Evolutionary conservation across 306 rosid genomes (phyloP), one percentile per base, ranked within the genome.

Genomic region (Trichosanthes truncata): DNA sequence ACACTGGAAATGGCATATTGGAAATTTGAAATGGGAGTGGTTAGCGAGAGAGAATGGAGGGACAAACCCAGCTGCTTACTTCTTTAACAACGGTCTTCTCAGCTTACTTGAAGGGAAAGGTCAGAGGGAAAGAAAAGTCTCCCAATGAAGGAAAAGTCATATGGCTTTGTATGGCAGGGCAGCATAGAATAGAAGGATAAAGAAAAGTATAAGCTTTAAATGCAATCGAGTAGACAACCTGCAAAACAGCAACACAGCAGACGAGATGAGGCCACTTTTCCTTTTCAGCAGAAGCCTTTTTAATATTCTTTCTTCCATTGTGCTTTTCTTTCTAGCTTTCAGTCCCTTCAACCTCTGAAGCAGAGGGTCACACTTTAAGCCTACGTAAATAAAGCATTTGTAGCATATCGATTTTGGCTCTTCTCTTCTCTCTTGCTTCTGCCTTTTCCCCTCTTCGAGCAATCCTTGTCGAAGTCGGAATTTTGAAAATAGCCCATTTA

Each of bases 251-350:
- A 45, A 46, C 77, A 72, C 77, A 72, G 35, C 77, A 72, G 59
- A 72, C 77, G 57, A 71, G 56, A 71, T 40, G 77, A 26, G 40
- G 25, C 21, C 21, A 23, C 40, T 72, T 72, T 72, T 45, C 77
- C 59, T 14, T 72, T 72, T 72, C 59, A 25, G 77, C 56, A 48
- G 21, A 72, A 46, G 35, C 53, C 41, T 49, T 72, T 72, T 46
- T 46, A 43, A 72, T 72, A 72, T 72, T 72, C 77, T 46, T 72
- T 72, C 77, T 72, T 46, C 77, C 77, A 72, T 72, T 29, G 12
- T 72, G 59, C 77, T 14, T 46, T 72, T 72, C 77, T 72, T 72
- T 72, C 77, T 72, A 46, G 59, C 59, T 72, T 72, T 72, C 77
- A 72, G 59, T 72, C 59, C 77, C 77, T 48, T 72, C 77, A 72